These are phyloP conservation scores for Suillus spraguei DNA, from an alignment of 768 basidiomycete species.

Conservation along the genomic window DNA sequence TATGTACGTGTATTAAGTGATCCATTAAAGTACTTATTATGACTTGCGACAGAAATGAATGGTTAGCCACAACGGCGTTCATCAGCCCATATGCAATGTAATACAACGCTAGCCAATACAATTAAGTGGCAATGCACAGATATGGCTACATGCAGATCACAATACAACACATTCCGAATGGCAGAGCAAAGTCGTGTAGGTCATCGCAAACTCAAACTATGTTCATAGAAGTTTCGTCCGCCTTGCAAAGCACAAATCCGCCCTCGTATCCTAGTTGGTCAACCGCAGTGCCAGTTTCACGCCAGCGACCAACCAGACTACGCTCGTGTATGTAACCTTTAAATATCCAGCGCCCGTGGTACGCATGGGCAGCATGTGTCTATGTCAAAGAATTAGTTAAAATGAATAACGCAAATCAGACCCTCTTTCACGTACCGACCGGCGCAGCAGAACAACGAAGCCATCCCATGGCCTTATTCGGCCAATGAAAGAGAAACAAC, in stretches of 20 bases:
- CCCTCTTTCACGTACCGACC: constrained; percentile 39
- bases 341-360: constrained; percentile 50
- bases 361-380: constrained; percentile 33
- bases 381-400: constrained; percentile 24
- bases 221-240: constrained; percentile 21
- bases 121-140: constrained; percentile 18
- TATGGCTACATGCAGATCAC: constrained; percentile 16
- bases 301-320: constrained; percentile 57
- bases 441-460: constrained; percentile 46
- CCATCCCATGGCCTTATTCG: constrained; percentile 56
- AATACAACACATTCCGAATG: constrained; percentile 13
- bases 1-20: constrained; percentile 12
- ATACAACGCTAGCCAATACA: neutral
- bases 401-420: constrained; percentile 9
- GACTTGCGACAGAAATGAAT: constrained; percentile 1
- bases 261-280: constrained; percentile 50
- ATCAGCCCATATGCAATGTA: neutral
- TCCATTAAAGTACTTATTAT: neutral
- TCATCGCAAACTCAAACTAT: neutral
- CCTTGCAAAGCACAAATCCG: constrained; percentile 46
- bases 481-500: constrained; percentile 47
- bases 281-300: constrained; percentile 46
- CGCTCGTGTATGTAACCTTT: constrained; percentile 52
- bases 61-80: constrained; percentile 3
- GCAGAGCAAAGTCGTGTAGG: neutral